A percentile compares a stretch with the other conserved stretches of the same genome.
Evolutionary conservation across 148 eudicot genomes (phyloP).

Genomic region (Rhododendron kiyosumense): DNA sequence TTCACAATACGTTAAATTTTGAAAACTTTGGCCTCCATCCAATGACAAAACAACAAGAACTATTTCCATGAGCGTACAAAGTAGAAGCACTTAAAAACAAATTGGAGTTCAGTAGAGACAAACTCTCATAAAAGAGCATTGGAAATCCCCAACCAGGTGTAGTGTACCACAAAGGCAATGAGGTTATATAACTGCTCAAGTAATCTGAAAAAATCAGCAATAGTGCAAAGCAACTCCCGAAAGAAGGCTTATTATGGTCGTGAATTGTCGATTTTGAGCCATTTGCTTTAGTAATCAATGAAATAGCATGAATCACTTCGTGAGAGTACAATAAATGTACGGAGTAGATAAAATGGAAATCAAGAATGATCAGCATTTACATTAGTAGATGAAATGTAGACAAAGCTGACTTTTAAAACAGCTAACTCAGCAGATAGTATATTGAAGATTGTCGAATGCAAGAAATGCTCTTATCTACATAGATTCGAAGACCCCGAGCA

Average conservation of each 20-base stretch:
- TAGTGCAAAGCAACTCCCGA: background rate
- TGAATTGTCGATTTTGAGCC: background rate
- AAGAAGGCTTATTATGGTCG: background rate
- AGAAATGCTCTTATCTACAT: constrained; percentile 7
- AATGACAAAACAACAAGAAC: background rate
- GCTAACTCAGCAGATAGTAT: background rate
- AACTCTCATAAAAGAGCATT: background rate
- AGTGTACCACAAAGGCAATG: background rate
- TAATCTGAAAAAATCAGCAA: background rate
- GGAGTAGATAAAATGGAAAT: background rate
- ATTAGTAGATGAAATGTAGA: background rate
- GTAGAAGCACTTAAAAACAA: background rate
- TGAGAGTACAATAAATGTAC: background rate
- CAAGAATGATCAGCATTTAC: constrained; percentile 3
- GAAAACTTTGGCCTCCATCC: background rate
- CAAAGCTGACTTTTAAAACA: background rate
- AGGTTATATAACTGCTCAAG: background rate
- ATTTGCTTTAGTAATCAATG: background rate
- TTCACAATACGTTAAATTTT: background rate
- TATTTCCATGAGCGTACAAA: background rate
- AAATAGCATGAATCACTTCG: background rate
- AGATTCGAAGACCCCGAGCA: background rate
- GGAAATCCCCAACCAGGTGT: background rate
- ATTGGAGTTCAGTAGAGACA: background rate
- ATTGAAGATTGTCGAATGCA: background rate